Evolutionary conservation across 768 basidiomycete genomes (phyloP).

Genomic region (Rossbeevera mucosa): DNA sequence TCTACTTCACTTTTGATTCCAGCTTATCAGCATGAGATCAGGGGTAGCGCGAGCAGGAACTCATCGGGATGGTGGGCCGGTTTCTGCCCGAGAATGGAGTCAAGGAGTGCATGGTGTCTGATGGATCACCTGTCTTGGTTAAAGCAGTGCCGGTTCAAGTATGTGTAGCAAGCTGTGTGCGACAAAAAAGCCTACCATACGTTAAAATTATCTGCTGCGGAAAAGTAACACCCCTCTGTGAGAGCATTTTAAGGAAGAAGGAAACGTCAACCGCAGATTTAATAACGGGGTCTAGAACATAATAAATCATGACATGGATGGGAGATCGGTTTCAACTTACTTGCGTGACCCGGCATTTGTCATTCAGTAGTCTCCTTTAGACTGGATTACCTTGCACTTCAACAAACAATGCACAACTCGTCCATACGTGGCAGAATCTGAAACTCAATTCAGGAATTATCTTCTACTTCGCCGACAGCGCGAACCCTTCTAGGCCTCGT

Average conservation of each 20-base stretch:
- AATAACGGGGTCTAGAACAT: neutral
- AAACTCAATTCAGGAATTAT: neutral
- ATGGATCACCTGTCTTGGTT: neutral
- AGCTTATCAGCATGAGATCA: neutral
- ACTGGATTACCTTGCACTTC: neutral
- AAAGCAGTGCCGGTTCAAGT: neutral
- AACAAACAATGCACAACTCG: conserved; percentile 19
- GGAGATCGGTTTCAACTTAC: neutral
- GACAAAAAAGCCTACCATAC: neutral
- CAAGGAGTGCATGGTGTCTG: neutral
- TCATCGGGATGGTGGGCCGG: neutral
- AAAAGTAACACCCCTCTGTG: neutral
- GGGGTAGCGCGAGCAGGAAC: neutral
- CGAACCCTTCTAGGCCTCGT: neutral
- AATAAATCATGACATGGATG: neutral
- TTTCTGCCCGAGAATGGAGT: neutral
- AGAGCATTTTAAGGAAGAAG: neutral
- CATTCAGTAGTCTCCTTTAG: neutral
- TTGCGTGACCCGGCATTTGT: too few relatives aligned
- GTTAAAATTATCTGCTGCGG: neutral
- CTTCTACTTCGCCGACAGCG: neutral
- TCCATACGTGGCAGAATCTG: neutral
- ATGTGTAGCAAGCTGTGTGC: neutral
- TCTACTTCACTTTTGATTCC: neutral
- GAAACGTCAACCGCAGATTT: neutral